Evolutionary conservation across 805 yeast genomes (phyloP).

Genomic region (Zygotorulaspora florentina): DNA sequence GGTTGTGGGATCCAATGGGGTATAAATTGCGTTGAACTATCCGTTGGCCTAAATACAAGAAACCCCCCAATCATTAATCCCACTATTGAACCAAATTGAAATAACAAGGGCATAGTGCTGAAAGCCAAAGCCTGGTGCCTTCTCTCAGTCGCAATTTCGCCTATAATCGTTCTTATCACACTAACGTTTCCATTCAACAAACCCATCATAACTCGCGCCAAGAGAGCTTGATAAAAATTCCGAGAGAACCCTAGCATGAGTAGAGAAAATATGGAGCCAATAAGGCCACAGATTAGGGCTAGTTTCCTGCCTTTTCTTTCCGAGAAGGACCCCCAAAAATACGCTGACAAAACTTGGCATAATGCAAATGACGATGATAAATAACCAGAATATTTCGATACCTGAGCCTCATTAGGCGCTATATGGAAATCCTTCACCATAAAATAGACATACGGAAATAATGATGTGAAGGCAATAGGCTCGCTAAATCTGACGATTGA

Average conservation of each 20-base stretch:
- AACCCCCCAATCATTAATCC: conserved; percentile 60
- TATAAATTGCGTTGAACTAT: conserved; percentile 20
- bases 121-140: conserved; percentile 62
- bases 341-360: conserved; percentile 52
- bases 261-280: conserved; percentile 48
- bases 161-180: conserved; percentile 58
- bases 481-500: conserved; percentile 52
- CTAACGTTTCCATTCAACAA: conserved; percentile 60
- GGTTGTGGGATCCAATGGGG: conserved; percentile 15
- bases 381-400: conserved; percentile 59
- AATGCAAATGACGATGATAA: conserved; percentile 60
- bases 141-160: conserved; percentile 54
- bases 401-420: conserved; percentile 47
- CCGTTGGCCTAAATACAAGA: conserved; percentile 44
- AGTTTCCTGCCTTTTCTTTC: conserved; percentile 56
- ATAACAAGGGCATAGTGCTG: conserved; percentile 55
- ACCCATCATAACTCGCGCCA: conserved; percentile 53
- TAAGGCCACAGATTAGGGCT: conserved; percentile 47
- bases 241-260: conserved; percentile 51
- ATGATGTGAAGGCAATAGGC: conserved; percentile 60
- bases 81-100: conserved; percentile 55
- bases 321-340: conserved; percentile 56
- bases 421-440: conserved; percentile 57
- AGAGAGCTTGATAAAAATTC: conserved; percentile 49
- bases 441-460: conserved; percentile 61